Percentiles rank a stretch among this genome's conserved stretches.
Conservation (phyloP, 306 rosid genomes). For the Hylodesmum podocarpum region DNA sequence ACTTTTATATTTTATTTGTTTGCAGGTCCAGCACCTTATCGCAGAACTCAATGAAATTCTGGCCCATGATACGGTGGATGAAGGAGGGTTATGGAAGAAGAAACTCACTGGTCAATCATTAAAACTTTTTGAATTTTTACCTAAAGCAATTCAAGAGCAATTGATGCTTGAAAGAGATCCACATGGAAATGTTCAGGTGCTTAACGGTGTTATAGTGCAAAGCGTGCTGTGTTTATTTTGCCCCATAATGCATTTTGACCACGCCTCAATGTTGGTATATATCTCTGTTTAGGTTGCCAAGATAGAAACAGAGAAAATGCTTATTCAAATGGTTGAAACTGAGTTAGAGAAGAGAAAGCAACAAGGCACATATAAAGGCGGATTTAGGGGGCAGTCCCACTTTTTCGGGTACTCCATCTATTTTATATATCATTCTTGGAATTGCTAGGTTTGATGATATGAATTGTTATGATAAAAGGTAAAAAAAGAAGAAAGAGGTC, state of each 20-base stretch:
- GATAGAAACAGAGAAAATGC: slow-evolving; percentile 99
- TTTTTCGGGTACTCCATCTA: slow-evolving; percentile 80
- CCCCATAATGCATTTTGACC: slow-evolving; percentile 10
- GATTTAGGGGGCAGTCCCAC: slow-evolving; percentile 88
- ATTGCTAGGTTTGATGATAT: slow-evolving; percentile 22
- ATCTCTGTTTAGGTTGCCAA: slow-evolving; percentile 72
- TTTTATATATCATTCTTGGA: not conserved
- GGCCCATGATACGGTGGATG: slow-evolving; percentile 76
- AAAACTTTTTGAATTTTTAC: slow-evolving; percentile 84
- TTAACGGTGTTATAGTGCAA: slow-evolving; percentile 18
- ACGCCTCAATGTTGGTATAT: slow-evolving; percentile 21
- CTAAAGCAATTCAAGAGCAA: slow-evolving; percentile 91
- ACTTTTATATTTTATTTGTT: slow-evolving; percentile 12
- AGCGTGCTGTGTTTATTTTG: slow-evolving; percentile 26
- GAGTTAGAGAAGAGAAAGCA: slow-evolving; percentile 89
- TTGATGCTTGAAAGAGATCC: slow-evolving; percentile 99
- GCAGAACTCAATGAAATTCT: slow-evolving; percentile 95
- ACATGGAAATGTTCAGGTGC: slow-evolving; percentile 98
- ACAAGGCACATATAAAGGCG: slow-evolving; percentile 62
- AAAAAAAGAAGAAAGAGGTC: not conserved
- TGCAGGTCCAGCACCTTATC: slow-evolving; percentile 90
- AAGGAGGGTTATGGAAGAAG: slow-evolving; percentile 83
- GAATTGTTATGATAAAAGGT: not conserved
- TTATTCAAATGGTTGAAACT: slow-evolving; percentile 96
- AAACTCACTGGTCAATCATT: slow-evolving; percentile 79